A percentile compares a stretch with the other conserved stretches of the same genome.
Conservation (phyloP, 139 green algal genomes). For the Edaphochlamys debaryana region DNA sequence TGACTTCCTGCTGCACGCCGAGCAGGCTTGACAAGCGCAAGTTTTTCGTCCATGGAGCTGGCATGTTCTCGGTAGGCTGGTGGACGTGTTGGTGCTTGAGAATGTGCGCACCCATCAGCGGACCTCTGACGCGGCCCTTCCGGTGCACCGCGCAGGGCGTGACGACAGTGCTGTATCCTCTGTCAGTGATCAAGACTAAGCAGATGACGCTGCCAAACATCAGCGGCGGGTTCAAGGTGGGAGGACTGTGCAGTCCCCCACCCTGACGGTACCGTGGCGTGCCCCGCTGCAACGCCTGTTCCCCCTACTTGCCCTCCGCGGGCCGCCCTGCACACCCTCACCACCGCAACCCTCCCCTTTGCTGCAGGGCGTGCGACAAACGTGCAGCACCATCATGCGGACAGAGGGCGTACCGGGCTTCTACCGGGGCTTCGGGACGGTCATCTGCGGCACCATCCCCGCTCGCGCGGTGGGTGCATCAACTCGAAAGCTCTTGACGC, state of each 20-base stretch:
- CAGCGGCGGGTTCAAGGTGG: slow-evolving; percentile 56
- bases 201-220: slow-evolving; percentile 80
- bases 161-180: slow-evolving; percentile 84
- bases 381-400: slow-evolving; percentile 68
- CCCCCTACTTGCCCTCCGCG: too few species aligned
- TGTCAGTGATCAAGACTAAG: slow-evolving; percentile 94
- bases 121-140: too few species aligned
- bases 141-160: too few species aligned
- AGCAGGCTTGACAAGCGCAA: slow-evolving; percentile 91
- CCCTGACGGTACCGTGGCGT: too few species aligned
- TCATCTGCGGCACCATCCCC: slow-evolving; percentile 80
- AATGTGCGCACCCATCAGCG: too few species aligned
- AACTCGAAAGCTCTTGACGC: too few species aligned
- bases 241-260: too few species aligned
- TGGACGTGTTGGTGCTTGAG: too few species aligned
- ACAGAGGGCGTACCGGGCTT: slow-evolving; percentile 86
- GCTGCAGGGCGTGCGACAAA: slow-evolving; percentile 70
- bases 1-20: background rate
- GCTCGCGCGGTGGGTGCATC: slow-evolving; percentile 11
- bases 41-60: slow-evolving; percentile 87
- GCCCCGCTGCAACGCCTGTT: too few species aligned
- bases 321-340: too few species aligned
- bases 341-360: too few species aligned
- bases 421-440: slow-evolving; percentile 89
- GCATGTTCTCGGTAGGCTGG: slow-evolving; percentile 82